Percentiles rank a stretch among this genome's conserved stretches.
Conservation (phyloP, 1,284 basidiomycete genomes). For the Fomitopsis palustris region DNA sequence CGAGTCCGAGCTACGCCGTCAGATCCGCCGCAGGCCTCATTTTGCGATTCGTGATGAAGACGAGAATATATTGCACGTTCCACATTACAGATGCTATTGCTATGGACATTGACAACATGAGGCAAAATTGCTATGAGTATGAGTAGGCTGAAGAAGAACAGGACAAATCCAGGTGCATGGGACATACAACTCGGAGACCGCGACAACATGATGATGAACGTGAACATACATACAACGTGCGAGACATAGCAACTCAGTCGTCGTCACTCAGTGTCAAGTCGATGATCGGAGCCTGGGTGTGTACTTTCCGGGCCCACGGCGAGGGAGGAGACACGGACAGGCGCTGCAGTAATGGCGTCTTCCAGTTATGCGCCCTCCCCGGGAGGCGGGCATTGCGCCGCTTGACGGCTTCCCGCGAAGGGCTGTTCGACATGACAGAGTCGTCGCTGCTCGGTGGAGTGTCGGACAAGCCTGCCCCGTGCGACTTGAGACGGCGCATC, state of each 20-base stretch:
- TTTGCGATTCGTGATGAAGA: not conserved
- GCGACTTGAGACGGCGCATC: constrained; percentile 34
- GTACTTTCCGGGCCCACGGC: not conserved
- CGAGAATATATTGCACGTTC: not conserved
- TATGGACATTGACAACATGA: not conserved
- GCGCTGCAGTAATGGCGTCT: too few relatives aligned
- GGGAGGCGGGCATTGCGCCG: constrained; percentile 18
- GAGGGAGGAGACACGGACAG: constrained; percentile 6
- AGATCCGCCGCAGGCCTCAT: too few relatives aligned
- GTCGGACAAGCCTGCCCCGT: constrained; percentile 33
- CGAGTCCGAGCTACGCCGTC: too few relatives aligned
- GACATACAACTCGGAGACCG: too few relatives aligned
- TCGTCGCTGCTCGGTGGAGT: constrained; percentile 37
- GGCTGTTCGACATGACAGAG: constrained; percentile 38
- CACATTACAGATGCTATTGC: not conserved
- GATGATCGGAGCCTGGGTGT: constrained; percentile 8
- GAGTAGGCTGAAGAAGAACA: not conserved
- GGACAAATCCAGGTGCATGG: too few relatives aligned
- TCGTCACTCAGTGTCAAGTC: constrained; percentile 10
- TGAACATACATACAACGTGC: too few relatives aligned
- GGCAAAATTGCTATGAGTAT: not conserved
- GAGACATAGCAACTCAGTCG: not conserved
- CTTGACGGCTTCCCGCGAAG: constrained; percentile 33
- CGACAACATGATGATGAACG: too few relatives aligned
- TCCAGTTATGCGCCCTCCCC: constrained; percentile 1